Evolutionary conservation across 2,329 filamentous ascomycete species (phyloP), one percentile per base, ranked within the genome.

Genomic region (Paraphaeosphaeria minitans): DNA sequence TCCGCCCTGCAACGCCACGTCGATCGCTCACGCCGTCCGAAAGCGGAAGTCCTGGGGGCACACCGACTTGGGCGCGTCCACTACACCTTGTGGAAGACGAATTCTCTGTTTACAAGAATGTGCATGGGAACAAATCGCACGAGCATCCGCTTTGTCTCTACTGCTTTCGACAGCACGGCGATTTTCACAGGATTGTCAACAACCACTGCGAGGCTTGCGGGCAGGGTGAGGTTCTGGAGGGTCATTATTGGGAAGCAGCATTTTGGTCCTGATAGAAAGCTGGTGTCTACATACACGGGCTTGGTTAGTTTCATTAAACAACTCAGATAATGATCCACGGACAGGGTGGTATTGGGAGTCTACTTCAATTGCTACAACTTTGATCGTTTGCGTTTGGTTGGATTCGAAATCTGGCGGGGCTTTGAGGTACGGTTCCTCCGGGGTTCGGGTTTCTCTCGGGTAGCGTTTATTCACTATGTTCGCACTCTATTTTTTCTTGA

Each of bases 191-290:
- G 4, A 60, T 75, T 1, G 50, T 62, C 9, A 49, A 51, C 48
- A 50, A 69, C 48, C 71, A 67, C 45, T 75, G 69, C 54, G 70
- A 71, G 62, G 49, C 60, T 48, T 75, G 73, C 56, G 70, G 68
- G 41, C 51, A 60, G 10, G 60, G 65, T 8, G 65, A 72, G 22
- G 55, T 61, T 24, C 56, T 75, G 42, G 60, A 72, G n/a, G 66
- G 66, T 19, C 66, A 72, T 51, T 73, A 71, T 37, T 75, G 69
- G 72, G 67, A 74, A 48, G 19, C 24, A 10, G 19, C 42, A 22
- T 47, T 19, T 19, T 45, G 45, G 37, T 8, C 16, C 19, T 16
- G 21, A 27, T 42, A 22, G 42, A 16, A 16, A 16, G 24, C 9
- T 27, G 24, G 21, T 9, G 16, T 24, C 9, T 12, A 13, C 42